Conservation (phyloP, 2,329 filamentous ascomycete genomes). For the Apiospora saccharicola region DNA sequence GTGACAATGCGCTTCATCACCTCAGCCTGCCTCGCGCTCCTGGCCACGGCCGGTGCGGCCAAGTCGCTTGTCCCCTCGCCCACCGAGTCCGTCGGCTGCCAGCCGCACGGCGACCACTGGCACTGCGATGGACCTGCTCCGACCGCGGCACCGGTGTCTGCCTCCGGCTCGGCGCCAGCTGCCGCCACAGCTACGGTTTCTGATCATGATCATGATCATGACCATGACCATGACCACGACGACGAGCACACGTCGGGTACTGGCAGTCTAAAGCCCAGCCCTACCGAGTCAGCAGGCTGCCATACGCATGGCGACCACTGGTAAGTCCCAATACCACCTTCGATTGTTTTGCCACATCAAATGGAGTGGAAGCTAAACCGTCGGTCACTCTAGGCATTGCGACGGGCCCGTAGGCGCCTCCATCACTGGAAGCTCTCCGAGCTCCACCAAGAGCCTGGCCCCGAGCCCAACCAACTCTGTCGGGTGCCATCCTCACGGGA, state of each 20-base stretch:
- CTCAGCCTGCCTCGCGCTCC: slow-evolving; percentile 26
- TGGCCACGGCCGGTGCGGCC: slow-evolving; percentile 27
- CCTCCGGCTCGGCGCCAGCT: slow-evolving; percentile 2
- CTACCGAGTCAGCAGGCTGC: slow-evolving; percentile 46
- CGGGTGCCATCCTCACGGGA: slow-evolving; percentile 28
- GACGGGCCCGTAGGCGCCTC: slow-evolving; percentile 31
- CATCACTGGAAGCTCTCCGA: background rate
- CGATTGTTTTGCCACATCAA: background rate
- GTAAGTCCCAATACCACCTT: slow-evolving; percentile 28
- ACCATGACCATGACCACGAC: slow-evolving; percentile 31
- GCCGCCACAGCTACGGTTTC: slow-evolving; percentile 20
- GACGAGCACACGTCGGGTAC: slow-evolving; percentile 31
- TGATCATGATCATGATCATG: slow-evolving; percentile 26
- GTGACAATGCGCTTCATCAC: slow-evolving; percentile 31
- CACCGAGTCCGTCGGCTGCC: slow-evolving; percentile 44
- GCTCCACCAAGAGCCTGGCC: slow-evolving; percentile 13
- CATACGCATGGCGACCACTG: slow-evolving; percentile 51
- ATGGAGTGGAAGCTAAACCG: background rate
- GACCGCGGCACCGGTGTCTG: background rate
- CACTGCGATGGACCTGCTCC: slow-evolving; percentile 33
- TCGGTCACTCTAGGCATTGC: slow-evolving; percentile 31
- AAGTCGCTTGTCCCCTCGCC: slow-evolving; percentile 29
- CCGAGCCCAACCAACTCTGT: slow-evolving; percentile 29
- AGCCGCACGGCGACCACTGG: slow-evolving; percentile 50
- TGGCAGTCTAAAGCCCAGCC: slow-evolving; percentile 41